Evolutionary conservation across 352 stramenopile species (phyloP).

Genomic region (Phytophthora ramorum): DNA sequence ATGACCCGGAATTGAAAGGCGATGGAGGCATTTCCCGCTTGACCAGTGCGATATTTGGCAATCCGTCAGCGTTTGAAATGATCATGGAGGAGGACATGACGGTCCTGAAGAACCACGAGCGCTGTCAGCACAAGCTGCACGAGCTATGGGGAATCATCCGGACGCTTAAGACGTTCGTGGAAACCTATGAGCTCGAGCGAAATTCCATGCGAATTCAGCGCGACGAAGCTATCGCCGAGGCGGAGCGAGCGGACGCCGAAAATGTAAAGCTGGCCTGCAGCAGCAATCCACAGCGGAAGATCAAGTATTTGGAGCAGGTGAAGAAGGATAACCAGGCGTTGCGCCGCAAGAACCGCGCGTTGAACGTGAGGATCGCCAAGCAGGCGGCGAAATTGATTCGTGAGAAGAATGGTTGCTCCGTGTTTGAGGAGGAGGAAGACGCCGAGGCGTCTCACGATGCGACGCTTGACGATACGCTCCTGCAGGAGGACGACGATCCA

Average conservation of each 20-base stretch:
- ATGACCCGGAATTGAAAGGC: constrained; percentile 11
- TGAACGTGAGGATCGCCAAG: constrained; percentile 54
- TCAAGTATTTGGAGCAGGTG: constrained; percentile 74
- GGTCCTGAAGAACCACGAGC: constrained; percentile 51
- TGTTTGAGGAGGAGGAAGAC: constrained; percentile 9
- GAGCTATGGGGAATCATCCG: constrained; percentile 74
- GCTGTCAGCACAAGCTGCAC: constrained; percentile 69
- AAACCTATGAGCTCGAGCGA: constrained; percentile 63
- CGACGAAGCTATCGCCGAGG: constrained; percentile 62
- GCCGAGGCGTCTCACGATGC: constrained; percentile 3
- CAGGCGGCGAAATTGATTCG: constrained; percentile 17
- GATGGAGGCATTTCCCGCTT: constrained; percentile 18
- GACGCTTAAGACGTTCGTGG: constrained; percentile 67
- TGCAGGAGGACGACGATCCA: constrained; percentile 28
- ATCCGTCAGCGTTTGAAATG: constrained; percentile 32
- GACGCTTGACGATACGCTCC: constrained; percentile 29
- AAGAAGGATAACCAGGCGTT: constrained; percentile 74
- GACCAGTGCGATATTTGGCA: constrained; percentile 28
- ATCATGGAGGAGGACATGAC: constrained; percentile 34
- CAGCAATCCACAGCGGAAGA: constrained; percentile 73
- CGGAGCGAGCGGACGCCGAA: constrained; percentile 59
- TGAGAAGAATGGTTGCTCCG: constrained; percentile 29
- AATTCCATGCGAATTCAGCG: constrained; percentile 57
- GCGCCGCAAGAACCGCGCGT: constrained; percentile 55
- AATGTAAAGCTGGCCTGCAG: constrained; percentile 67